A percentile compares a stretch with the other conserved stretches of the same genome.
Conservation (phyloP, 1,139 yeast species). For the Magnusiomyces suaveolens region DNA sequence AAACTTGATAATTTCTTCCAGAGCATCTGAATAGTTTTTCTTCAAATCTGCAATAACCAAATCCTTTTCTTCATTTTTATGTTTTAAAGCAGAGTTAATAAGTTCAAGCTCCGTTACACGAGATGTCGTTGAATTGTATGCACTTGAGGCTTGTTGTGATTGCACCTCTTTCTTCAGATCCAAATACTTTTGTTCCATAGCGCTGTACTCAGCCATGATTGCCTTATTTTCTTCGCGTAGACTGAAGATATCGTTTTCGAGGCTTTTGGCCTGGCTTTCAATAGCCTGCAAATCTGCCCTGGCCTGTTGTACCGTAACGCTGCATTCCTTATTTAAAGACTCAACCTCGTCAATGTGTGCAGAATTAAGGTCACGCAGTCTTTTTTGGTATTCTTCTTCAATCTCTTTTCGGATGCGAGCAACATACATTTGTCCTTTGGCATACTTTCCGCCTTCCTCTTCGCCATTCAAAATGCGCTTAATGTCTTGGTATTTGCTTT, state of each 20-base stretch:
- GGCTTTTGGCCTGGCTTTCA: neutral
- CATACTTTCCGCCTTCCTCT: neutral
- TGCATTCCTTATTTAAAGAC: neutral
- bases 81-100: neutral
- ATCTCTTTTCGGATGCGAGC: neutral
- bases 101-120: neutral
- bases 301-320: neutral
- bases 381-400: slow-evolving; percentile 2
- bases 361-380: neutral
- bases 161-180: neutral
- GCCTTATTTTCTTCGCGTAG: neutral
- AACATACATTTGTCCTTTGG: neutral
- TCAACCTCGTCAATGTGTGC: slow-evolving; percentile 1
- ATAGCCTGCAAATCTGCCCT: neutral
- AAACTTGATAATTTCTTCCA: neutral
- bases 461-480: neutral
- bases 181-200: neutral
- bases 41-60: neutral
- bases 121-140: neutral
- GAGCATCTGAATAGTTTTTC: neutral
- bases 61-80: neutral
- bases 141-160: neutral
- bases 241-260: neutral
- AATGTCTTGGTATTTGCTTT: neutral
- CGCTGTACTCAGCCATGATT: neutral